Evolutionary conservation across 31 red algal species (phyloP).

Genomic region (Asparagopsis taxiformis): DNA sequence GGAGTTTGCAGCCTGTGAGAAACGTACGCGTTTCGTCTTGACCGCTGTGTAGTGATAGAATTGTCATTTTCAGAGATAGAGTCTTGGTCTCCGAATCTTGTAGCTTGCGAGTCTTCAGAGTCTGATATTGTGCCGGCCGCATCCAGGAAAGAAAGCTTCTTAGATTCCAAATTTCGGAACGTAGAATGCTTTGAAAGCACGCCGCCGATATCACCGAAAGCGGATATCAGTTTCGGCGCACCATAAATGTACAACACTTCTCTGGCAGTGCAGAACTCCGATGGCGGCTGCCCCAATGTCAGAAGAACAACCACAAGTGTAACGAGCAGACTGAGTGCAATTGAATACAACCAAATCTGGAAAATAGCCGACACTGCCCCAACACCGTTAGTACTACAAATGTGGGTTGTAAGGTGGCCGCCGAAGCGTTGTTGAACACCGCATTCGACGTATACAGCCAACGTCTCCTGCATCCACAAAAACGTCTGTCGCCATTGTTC

Average conservation of each 20-base stretch:
- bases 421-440: slow-evolving; percentile 20
- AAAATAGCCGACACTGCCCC: slow-evolving; percentile 42
- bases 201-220: slow-evolving; percentile 13
- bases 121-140: background rate
- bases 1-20: background rate
- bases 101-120: slow-evolving; percentile 10
- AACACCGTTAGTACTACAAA: slow-evolving; percentile 23
- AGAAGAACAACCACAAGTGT: slow-evolving; percentile 40
- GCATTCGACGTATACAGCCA: slow-evolving; percentile 25
- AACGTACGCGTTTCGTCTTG: slow-evolving; percentile 16
- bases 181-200: slow-evolving; percentile 10
- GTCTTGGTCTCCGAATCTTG: background rate
- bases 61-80: slow-evolving; percentile 18
- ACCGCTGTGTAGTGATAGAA: background rate
- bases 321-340: slow-evolving; percentile 21
- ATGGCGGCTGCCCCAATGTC: slow-evolving; percentile 34
- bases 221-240: slow-evolving; percentile 60
- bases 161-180: background rate
- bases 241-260: slow-evolving; percentile 61
- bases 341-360: slow-evolving; percentile 47
- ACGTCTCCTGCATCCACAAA: slow-evolving; percentile 34
- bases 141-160: background rate
- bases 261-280: slow-evolving; percentile 48
- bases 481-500: slow-evolving; percentile 19
- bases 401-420: slow-evolving; percentile 20